Evolutionary conservation across 2,329 filamentous ascomycete genomes (phyloP), one percentile per base, ranked within the genome.

Genomic region (Hymenoscyphus albidus): DNA sequence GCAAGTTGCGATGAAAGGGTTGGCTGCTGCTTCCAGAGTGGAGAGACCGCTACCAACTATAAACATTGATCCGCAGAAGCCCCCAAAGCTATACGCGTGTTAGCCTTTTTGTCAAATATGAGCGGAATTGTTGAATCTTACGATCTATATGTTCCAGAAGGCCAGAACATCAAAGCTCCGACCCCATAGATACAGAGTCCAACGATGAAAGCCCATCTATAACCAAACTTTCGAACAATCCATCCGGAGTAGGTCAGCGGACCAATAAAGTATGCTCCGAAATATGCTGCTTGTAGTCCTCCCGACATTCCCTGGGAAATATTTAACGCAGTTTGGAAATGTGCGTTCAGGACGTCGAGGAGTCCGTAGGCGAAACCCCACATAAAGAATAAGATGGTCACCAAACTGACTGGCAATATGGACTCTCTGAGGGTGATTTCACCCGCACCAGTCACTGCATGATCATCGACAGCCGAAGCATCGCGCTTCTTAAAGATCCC

Each of bases 331-430:
- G 87, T 44, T 82, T 84, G 71, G 57, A 73, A 73, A 57, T 73
- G 71, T 7, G 70, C 67, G 74, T 96, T 96, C 42, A 97, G 83
- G 0, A 89, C 89, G 72, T 94, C 92, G 4, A 97, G 80, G 1
- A 97, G 82, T 0, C 93, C 93, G 70, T 96, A 96, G 0, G 92
- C 93, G 64, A 96, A 89, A 0, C 93, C 93, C 92, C 92, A 96
- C 12, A 96, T 80, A 69, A 96, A 86, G 77, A 96, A 96, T 0
- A 96, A 80, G 9, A 94, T 83, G 0, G 90, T 91, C 32, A 95
- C 91, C 55, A 71, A 62, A 44, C 62, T 58, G 42, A 70, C 69
- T 32, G 69, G 69, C 1, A 70, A 69, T 91, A 82, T 40, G 83
- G 82, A 73, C 89, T 88, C 69, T 90, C 90, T 66, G 85, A 88